A percentile compares a stretch with the other conserved stretches of the same genome.
Evolutionary conservation across 2,329 filamentous ascomycete genomes (phyloP).

Genomic region (Alternaria tenuissima): DNA sequence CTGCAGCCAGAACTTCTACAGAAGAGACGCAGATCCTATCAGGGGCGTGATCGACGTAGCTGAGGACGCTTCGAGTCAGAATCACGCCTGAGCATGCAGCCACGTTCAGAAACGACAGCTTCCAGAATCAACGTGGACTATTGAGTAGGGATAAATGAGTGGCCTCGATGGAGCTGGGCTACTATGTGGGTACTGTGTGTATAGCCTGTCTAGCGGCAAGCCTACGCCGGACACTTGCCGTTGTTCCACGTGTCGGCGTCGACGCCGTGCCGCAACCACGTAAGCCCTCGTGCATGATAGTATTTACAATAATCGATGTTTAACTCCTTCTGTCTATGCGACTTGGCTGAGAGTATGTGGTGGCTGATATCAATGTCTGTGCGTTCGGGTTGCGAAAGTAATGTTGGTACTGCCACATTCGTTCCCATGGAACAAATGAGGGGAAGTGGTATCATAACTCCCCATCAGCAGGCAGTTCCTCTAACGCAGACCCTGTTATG

Average conservation of each 20-base stretch:
- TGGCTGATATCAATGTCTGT: background rate
- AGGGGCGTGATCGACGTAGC: background rate
- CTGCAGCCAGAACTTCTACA: background rate
- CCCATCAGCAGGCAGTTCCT: background rate
- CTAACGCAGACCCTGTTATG: background rate
- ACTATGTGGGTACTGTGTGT: background rate
- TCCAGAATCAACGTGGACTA: background rate
- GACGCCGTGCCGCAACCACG: background rate
- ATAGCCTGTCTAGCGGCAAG: slow-evolving; percentile 1
- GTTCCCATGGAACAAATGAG: background rate
- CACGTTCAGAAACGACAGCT: background rate
- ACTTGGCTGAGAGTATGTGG: no score
- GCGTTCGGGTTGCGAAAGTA: background rate
- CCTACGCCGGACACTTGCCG: background rate
- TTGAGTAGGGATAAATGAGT: background rate
- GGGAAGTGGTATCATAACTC: background rate
- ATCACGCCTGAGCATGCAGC: background rate
- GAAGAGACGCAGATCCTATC: background rate
- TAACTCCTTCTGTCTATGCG: background rate
- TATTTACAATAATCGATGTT: background rate
- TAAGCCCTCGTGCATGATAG: background rate
- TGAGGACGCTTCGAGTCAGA: background rate
- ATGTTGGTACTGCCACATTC: background rate
- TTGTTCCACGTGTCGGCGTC: background rate
- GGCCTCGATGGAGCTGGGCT: background rate